Evolutionary conservation across 768 basidiomycete genomes (phyloP).

Genomic region (Podaxis carcinomalis): DNA sequence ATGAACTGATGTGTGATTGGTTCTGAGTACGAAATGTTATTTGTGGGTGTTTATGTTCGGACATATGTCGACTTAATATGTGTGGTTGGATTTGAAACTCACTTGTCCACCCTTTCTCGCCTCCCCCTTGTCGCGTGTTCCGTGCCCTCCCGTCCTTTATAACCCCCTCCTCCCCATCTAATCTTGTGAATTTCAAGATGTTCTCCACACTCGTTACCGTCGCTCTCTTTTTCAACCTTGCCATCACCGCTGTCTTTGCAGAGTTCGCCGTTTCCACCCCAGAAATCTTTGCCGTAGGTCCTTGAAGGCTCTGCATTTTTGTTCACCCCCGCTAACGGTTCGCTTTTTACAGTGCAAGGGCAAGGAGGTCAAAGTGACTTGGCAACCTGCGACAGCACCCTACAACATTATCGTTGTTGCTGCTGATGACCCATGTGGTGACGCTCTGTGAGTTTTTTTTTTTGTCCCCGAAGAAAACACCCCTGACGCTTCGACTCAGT

Average conservation of each 20-base stretch:
- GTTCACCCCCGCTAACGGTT: background rate
- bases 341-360: constrained; percentile 42
- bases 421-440: constrained; percentile 52
- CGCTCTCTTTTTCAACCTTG: constrained; percentile 61
- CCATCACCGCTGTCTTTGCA: constrained; percentile 48
- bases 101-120: constrained; percentile 21
- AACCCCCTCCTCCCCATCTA: constrained; percentile 18
- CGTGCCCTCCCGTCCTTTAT: constrained; percentile 23
- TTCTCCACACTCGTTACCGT: constrained; percentile 74
- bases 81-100: constrained; percentile 17
- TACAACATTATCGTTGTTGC: constrained; percentile 58
- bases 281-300: constrained; percentile 46
- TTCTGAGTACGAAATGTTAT: background rate
- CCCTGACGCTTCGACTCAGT: constrained; percentile 27
- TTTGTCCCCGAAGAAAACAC: background rate
- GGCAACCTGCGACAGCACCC: constrained; percentile 42
- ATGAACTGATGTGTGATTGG: constrained; percentile 13
- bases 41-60: constrained; percentile 8
- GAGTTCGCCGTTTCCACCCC: constrained; percentile 52
- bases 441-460: constrained; percentile 46
- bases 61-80: background rate
- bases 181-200: constrained; percentile 47
- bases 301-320: background rate
- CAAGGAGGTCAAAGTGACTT: constrained; percentile 39
- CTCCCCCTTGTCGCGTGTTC: constrained; percentile 18